Evolutionary conservation across 2,329 filamentous ascomycete genomes (phyloP).

Genomic region (Ophiostoma himal-ulmi): DNA sequence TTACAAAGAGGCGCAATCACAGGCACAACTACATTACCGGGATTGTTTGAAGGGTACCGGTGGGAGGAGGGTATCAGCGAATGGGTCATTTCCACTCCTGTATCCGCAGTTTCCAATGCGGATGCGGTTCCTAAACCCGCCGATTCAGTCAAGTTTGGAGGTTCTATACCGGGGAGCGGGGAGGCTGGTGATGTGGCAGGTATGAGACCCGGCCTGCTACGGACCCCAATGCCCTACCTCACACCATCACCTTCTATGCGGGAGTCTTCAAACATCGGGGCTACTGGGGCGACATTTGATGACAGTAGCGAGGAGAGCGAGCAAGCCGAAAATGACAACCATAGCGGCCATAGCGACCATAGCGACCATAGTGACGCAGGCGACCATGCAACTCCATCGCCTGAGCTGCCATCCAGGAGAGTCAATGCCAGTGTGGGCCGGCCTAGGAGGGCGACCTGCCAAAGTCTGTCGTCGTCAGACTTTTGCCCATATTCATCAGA

Average conservation of each 20-base stretch:
- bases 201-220: constrained; percentile 9
- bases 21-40: not conserved
- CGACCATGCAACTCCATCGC: not conserved
- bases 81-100: constrained; percentile 31
- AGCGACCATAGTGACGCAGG: not conserved
- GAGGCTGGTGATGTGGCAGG: not conserved
- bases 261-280: not conserved
- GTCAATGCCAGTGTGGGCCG: not conserved
- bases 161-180: not conserved
- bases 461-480: not conserved
- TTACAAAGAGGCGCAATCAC: not conserved
- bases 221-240: constrained; percentile 4
- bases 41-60: constrained; percentile 30
- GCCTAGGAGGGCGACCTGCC: not conserved
- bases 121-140: not conserved
- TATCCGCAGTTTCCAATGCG: not conserved
- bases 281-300: not conserved
- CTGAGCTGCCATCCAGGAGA: not conserved
- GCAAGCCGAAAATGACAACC: not conserved
- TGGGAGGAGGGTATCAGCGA: constrained; percentile 39
- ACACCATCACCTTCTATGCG: constrained; percentile 5
- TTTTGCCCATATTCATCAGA: constrained; percentile 4
- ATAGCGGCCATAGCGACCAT: not conserved
- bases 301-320: not conserved
- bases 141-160: not conserved